These are phyloP conservation scores for Actinomortierella ambigua DNA, from an alignment of 371 early-diverging fungal genomes.

Conservation along the genomic window DNA sequence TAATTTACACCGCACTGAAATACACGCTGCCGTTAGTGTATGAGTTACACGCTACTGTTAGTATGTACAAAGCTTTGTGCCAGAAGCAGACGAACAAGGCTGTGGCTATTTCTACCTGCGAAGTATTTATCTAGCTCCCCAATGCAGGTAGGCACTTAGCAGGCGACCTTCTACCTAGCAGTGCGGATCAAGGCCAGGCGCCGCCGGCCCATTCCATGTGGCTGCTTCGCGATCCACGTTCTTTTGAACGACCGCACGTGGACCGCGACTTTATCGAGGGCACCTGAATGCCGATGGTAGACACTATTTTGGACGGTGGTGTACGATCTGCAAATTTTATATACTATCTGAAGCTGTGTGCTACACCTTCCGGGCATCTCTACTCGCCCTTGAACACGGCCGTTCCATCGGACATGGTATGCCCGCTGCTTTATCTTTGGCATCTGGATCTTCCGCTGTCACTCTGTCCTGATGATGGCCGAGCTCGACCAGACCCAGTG, in stretches of 20 bases:
- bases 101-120: constrained; percentile 64
- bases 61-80: constrained; percentile 63
- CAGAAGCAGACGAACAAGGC: constrained; percentile 51
- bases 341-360: constrained; percentile 41
- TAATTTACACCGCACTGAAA: constrained; percentile 53
- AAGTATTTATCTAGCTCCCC: constrained; percentile 55
- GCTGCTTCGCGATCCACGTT: constrained; percentile 8
- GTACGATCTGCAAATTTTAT: constrained; percentile 53
- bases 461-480: constrained; percentile 37
- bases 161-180: constrained; percentile 22
- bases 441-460: constrained; percentile 43
- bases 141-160: constrained; percentile 32
- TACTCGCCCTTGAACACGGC: constrained; percentile 37
- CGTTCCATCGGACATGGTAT: constrained; percentile 45
- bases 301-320: constrained; percentile 62
- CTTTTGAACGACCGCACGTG: constrained; percentile 17
- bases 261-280: constrained; percentile 33
- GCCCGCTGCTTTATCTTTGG: constrained; percentile 39
- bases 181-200: constrained; percentile 22
- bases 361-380: constrained; percentile 39
- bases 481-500: constrained; percentile 39
- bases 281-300: constrained; percentile 82
- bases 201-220: no score
- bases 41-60: constrained; percentile 57
- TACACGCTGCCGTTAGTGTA: constrained; percentile 54